Base-by-base conservation (phyloP, 345 rosid species). In the Eucalyptus sp. region DNA sequence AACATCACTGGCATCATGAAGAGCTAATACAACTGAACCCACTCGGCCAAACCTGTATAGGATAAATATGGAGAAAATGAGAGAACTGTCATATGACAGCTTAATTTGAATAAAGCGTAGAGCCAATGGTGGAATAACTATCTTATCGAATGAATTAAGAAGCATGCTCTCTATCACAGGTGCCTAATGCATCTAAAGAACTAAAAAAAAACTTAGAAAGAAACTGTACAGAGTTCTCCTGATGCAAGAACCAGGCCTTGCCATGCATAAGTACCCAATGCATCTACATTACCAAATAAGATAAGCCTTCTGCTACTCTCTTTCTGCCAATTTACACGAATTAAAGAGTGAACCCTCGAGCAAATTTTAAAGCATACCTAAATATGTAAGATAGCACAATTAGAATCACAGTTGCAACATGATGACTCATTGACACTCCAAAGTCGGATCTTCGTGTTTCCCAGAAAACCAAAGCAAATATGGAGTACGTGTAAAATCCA, bases 381-480 rank as follows among this genome's bases (percentile, higher is more conserved):
- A 93, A 93, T 86, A 96, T 87, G 95, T 98, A 98, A 50, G 99
- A 98, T 48, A 98, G 94, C 89, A 97, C 93, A 80, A 98, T 94
- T 83, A 98, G 99, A 86, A 93, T 90, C 87, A 94, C 90, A 87
- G 98, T 95, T 44, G 99, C 97, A 86, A 98, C 93, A 93, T 98
- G 99, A 94, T 98, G 99, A 86, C 97, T 90, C 99, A 98, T 98
- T 3, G 99, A 98, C 91, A 98, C 99, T 41, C 99, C 99, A 86
- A 98, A 98, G 92, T 98, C 99, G 22, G 99, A 96, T n/a, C 99
- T 95, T 92, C 99, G 95, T 89, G 99, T 98, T 92, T 98, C 99
- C 99, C 99, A 98, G 90, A 96, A 98, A 22, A 98, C 91, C 92
- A 98, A 92, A 86, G 99, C 99, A 90, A 97, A 96, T 88, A 98